Percentiles rank a stretch among this genome's conserved stretches.
These are phyloP conservation scores for Aphanoascus verrucosus DNA, from an alignment of 2,329 filamentous ascomycete genomes.

Conservation along the genomic window DNA sequence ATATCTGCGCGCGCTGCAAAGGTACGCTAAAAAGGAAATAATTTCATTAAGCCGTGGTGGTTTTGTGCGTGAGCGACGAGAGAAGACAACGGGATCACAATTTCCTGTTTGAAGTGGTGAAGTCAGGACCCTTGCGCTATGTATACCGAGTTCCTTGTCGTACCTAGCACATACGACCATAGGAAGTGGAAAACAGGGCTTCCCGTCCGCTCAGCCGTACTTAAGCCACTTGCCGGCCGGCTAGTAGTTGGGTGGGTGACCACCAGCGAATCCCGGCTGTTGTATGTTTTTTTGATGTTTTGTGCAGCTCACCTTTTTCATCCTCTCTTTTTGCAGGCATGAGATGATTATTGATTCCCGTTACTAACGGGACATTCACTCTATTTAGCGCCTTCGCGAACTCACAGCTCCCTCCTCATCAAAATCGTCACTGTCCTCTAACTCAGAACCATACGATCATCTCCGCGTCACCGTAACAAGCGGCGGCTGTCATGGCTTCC, in stretches of 20 bases:
- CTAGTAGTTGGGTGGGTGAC: slow-evolving; percentile 41
- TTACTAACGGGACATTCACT: too few species aligned
- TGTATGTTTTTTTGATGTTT: slow-evolving; percentile 31
- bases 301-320: not conserved
- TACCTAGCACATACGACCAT: slow-evolving; percentile 33
- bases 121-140: not conserved
- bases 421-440: slow-evolving; percentile 26
- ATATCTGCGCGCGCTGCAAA: slow-evolving; percentile 76
- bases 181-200: slow-evolving; percentile 39
- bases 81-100: too few species aligned
- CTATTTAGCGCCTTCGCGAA: slow-evolving; percentile 52
- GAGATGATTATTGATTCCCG: too few species aligned
- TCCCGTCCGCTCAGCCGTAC: slow-evolving; percentile 39
- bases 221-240: slow-evolving; percentile 38
- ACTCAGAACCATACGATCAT: slow-evolving; percentile 63
- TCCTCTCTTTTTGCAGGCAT: too few species aligned
- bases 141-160: slow-evolving; percentile 13
- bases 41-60: not conserved
- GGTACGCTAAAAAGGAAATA: slow-evolving; percentile 41
- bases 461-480: slow-evolving; percentile 88
- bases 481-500: slow-evolving; percentile 94
- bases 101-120: not conserved
- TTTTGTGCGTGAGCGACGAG: too few species aligned
- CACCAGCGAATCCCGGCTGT: slow-evolving; percentile 38
- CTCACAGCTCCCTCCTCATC: slow-evolving; percentile 50